Conservation (phyloP, 169 alveolate genomes). For the Theileria equi region DNA sequence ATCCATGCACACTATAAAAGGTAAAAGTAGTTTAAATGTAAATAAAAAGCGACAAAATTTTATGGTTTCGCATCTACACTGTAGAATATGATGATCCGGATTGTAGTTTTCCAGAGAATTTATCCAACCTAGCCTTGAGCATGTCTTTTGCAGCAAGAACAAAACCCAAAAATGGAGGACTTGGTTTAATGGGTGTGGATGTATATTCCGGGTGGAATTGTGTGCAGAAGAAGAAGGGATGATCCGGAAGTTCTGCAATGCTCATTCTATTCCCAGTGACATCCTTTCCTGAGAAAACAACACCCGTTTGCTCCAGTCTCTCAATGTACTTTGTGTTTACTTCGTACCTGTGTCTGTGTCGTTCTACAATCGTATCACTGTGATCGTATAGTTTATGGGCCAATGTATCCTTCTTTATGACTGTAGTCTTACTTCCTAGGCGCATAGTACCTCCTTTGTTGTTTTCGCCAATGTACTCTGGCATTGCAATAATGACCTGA, state of each 20-base stretch:
- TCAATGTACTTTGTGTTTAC: slow-evolving; percentile 85
- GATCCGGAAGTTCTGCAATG: slow-evolving; percentile 79
- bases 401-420: slow-evolving; percentile 81
- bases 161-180: slow-evolving; percentile 83
- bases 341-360: slow-evolving; percentile 94
- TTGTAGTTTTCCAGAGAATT: slow-evolving; percentile 59
- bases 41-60: neutral
- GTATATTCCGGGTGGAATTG: slow-evolving; percentile 96
- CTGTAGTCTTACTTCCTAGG: slow-evolving; percentile 87
- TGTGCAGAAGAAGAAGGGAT: slow-evolving; percentile 90
- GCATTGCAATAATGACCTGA: slow-evolving; percentile 54
- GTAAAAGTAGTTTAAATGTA: neutral
- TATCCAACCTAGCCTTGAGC: slow-evolving; percentile 61
- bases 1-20: neutral
- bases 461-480: slow-evolving; percentile 65
- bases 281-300: slow-evolving; percentile 87
- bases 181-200: slow-evolving; percentile 85
- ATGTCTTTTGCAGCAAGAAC: slow-evolving; percentile 78
- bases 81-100: slow-evolving; percentile 62
- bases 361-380: slow-evolving; percentile 80
- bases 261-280: slow-evolving; percentile 86
- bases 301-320: slow-evolving; percentile 82
- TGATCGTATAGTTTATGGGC: slow-evolving; percentile 86
- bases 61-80: neutral
- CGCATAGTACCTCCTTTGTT: slow-evolving; percentile 91